These are phyloP conservation scores for Metschnikowia drakensbergensis DNA, from an alignment of 805 yeast species.

Conservation along the genomic window DNA sequence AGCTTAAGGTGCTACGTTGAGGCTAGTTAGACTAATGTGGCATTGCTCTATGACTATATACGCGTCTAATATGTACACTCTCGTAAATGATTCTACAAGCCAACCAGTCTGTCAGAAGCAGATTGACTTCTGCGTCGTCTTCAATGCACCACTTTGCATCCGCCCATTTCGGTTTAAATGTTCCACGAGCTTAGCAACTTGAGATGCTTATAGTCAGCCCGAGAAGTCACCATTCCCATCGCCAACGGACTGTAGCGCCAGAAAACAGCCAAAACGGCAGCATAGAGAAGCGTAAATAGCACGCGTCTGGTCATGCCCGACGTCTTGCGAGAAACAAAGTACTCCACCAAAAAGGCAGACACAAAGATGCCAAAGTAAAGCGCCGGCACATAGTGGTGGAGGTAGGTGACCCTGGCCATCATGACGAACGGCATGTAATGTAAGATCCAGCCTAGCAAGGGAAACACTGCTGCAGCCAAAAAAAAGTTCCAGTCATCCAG, in stretches of 20 bases:
- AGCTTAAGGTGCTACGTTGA: too few species aligned
- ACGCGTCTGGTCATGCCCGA: slow-evolving; percentile 13
- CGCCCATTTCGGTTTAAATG: not conserved
- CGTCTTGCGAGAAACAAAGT: slow-evolving; percentile 17
- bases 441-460: slow-evolving; percentile 38
- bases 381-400: slow-evolving; percentile 45
- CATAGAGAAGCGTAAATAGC: slow-evolving; percentile 8
- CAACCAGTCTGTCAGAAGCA: too few species aligned
- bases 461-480: slow-evolving; percentile 31
- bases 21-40: too few species aligned
- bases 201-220: slow-evolving; percentile 8
- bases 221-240: slow-evolving; percentile 17
- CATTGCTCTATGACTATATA: too few species aligned
- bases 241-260: slow-evolving; percentile 14
- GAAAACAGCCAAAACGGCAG: slow-evolving; percentile 14
- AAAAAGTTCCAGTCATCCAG: slow-evolving; percentile 27
- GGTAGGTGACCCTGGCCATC: slow-evolving; percentile 43
- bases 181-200: slow-evolving; percentile 13
- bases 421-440: slow-evolving; percentile 40
- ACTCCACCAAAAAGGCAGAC: slow-evolving; percentile 22
- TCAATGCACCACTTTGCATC: not conserved
- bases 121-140: too few species aligned
- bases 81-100: too few species aligned
- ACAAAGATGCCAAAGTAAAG: slow-evolving; percentile 31
- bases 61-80: too few species aligned